Conservation (phyloP, 371 early-diverging fungal genomes). For the Coemansia sp. region DNA sequence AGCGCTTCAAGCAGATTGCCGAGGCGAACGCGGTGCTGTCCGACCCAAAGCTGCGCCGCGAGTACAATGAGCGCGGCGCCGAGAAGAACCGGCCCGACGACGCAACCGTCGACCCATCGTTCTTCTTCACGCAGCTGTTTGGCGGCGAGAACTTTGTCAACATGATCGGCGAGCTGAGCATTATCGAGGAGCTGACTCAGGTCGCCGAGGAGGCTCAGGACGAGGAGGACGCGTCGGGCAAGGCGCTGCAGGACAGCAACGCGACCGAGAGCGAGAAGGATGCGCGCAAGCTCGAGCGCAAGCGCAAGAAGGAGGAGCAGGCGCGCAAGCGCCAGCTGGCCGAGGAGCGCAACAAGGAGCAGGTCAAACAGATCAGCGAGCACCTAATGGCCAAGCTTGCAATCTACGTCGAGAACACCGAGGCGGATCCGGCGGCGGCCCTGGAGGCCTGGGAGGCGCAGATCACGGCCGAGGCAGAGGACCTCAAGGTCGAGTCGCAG, state of each 20-base stretch:
- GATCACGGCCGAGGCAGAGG: constrained; percentile 78
- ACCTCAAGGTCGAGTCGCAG: constrained; percentile 82
- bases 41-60: constrained; percentile 79
- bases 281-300: constrained; percentile 57
- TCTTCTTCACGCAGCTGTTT: constrained; percentile 92
- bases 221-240: constrained; percentile 52
- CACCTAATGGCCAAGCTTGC: constrained; percentile 75
- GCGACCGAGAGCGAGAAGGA: constrained; percentile 59
- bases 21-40: constrained; percentile 93
- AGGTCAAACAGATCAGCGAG: constrained; percentile 69
- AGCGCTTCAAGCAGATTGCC: constrained; percentile 90
- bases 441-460: constrained; percentile 67
- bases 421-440: constrained; percentile 55
- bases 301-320: constrained; percentile 45
- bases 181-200: constrained; percentile 85
- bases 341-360: constrained; percentile 62
- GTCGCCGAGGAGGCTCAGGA: constrained; percentile 64
- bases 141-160: constrained; percentile 92
- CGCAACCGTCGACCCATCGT: constrained; percentile 86
- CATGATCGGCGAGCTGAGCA: constrained; percentile 95
- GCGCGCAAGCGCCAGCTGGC: constrained; percentile 59
- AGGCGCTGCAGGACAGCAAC: constrained; percentile 35
- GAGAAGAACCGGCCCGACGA: constrained; percentile 69
- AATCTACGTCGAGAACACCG: constrained; percentile 68
- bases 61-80: constrained; percentile 83